Evolutionary conservation across 2,329 filamentous ascomycete species (phyloP), one percentile per base, ranked within the genome.

Genomic region (Cercospora berteroae): DNA sequence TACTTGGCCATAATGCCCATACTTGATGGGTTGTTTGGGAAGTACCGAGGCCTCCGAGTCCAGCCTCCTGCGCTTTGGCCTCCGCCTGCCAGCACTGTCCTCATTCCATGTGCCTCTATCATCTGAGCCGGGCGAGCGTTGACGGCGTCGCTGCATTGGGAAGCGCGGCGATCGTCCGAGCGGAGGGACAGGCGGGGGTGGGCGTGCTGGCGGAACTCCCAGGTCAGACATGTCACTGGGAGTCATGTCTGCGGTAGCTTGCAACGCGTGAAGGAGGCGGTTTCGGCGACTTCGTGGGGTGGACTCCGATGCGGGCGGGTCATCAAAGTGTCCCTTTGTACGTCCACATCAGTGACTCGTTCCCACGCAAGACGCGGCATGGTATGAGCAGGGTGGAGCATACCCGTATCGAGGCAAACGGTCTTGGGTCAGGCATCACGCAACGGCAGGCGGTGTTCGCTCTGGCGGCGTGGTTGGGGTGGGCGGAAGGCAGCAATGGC

Each of bases 1-100:
- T 16, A 96, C 90, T 79, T 97, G 94, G 18, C 94, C 94, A 77
- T 90, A 93, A 74, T 89, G 89, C 23, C 94, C 94, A 77, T 97
- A 98, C 69, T 87, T 89, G 76, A 94, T 92, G 58, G 77, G 74
- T 63, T 76, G 73, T 71, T 64, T 74, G 48, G 55, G 59, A 59
- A 25, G 59, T 60, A 63, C 31, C 13, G 67, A 64, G 7, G 63
- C 70, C 13, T 76, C 66, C 23, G 79, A 75, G 25, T 81, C 78
- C 20, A 82, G 69, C 71, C 81, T 82, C 70, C 82, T 75, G 9
- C 77, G 74, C 71, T 81, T 80, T 9, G 70, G 58, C 64, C 74
- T 68, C 8, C 69, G 69, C 59, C 69, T 65, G 31, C 67, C 67
- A 44, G 60, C 65, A 13, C 66, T 63, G 25, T 70, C 69, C n/a